Evolutionary conservation across 1,284 basidiomycete species (phyloP).

Genomic region (Phellopilus nigrolimitatus): DNA sequence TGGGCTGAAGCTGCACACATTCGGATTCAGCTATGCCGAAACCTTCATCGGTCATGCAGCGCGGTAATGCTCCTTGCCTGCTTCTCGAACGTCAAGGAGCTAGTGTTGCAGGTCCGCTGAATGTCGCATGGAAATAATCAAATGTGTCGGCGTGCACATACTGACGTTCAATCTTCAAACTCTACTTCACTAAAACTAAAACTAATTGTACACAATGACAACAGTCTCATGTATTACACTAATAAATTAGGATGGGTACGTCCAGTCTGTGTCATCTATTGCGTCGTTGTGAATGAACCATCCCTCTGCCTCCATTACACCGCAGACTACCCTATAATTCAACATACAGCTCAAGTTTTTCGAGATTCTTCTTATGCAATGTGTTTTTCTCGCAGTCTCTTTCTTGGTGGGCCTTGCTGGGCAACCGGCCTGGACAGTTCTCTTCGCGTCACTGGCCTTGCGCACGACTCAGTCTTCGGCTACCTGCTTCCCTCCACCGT

Average conservation of each 20-base stretch:
- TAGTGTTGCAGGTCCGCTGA: no score
- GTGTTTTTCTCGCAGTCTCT: constrained; percentile 25
- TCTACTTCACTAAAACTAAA: no score
- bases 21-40: no score
- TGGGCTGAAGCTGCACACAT: no score
- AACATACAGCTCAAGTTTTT: constrained; percentile 60
- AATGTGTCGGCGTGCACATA: no score
- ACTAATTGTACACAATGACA: no score
- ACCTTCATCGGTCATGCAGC: no score
- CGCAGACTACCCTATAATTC: constrained; percentile 58
- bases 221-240: no score
- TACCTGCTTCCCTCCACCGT: constrained; percentile 59
- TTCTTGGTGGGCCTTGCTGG: neutral
- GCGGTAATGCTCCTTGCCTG: no score
- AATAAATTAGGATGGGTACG: constrained; percentile 68
- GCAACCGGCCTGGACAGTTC: constrained; percentile 39
- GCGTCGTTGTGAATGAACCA: neutral
- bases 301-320: neutral
- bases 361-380: constrained; percentile 58
- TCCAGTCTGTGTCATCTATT: neutral
- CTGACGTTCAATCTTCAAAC: no score
- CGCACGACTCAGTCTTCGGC: constrained; percentile 60
- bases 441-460: constrained; percentile 58
- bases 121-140: no score
- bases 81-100: no score